Percentiles rank a stretch among this genome's conserved stretches.
Conservation (phyloP, 495 filamentous ascomycete species). For the Penicillium fimorum region DNA sequence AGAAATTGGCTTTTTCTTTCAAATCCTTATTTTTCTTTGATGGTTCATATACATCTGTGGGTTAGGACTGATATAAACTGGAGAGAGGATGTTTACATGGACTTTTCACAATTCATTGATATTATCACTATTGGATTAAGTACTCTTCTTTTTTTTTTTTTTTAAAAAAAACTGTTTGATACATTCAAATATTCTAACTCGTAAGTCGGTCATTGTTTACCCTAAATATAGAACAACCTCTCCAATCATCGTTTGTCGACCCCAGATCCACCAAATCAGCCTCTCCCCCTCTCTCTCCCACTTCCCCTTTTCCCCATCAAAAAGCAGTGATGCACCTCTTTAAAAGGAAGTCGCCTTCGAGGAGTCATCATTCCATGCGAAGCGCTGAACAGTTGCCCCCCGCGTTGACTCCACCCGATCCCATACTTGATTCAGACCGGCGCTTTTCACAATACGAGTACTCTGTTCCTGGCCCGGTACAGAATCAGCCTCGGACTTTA, state of each 20-base stretch:
- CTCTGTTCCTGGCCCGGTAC: background rate
- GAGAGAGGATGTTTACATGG: background rate
- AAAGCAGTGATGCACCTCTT: constrained; percentile 33
- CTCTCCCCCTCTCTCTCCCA: constrained; percentile 5
- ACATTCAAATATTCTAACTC: background rate
- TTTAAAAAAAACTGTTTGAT: too few relatives aligned
- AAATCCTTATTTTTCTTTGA: background rate
- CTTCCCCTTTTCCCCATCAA: constrained; percentile 1
- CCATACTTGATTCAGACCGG: constrained; percentile 24
- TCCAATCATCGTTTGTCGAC: constrained; percentile 2
- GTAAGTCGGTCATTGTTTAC: constrained; percentile 2
- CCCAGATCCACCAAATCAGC: constrained; percentile 6
- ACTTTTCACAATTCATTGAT: background rate
- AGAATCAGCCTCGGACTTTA: constrained; percentile 13
- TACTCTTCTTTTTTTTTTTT: background rate
- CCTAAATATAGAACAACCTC: constrained; percentile 17
- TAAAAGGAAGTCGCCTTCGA: constrained; percentile 27
- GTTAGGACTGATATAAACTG: background rate
- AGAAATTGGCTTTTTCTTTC: background rate
- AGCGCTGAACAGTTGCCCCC: constrained; percentile 37
- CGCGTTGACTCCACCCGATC: constrained; percentile 25
- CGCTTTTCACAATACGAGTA: constrained; percentile 12
- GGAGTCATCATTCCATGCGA: constrained; percentile 26
- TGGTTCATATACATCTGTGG: background rate
- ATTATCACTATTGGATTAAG: background rate